A percentile compares a stretch with the other conserved stretches of the same genome.
These are phyloP conservation scores for Teratosphaeria epicoccoides DNA, from an alignment of 2,329 filamentous ascomycete genomes.

Conservation along the genomic window DNA sequence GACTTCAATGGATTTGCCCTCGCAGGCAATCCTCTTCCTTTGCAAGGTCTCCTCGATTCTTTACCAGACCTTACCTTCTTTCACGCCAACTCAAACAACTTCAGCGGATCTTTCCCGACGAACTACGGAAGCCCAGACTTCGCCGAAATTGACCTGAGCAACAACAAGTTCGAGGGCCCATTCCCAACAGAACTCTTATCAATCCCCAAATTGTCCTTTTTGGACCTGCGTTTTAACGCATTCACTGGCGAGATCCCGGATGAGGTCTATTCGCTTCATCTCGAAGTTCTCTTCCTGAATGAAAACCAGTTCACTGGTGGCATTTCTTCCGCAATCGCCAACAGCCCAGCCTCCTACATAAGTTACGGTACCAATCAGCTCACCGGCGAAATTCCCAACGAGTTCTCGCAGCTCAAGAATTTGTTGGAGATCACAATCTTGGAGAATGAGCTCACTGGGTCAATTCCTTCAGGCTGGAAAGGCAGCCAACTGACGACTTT, in stretches of 20 bases:
- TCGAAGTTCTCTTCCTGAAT: not conserved
- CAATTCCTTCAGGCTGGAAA: not conserved
- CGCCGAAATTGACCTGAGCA: not conserved
- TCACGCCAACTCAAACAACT: not conserved
- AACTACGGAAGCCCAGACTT: not conserved
- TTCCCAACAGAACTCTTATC: not conserved
- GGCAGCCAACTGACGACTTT: not conserved
- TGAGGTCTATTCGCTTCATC: not conserved
- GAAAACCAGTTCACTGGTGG: not conserved
- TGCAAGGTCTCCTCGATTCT: not conserved
- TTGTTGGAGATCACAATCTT: not conserved
- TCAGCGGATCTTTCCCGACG: not conserved
- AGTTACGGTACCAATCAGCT: not conserved
- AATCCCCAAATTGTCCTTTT: not conserved
- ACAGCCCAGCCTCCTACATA: not conserved
- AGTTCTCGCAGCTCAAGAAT: not conserved
- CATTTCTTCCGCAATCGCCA: not conserved
- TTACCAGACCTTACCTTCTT: not conserved
- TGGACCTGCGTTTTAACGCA: not conserved
- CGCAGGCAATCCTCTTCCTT: not conserved
- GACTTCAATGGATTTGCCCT: not conserved
- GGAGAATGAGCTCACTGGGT: not conserved
- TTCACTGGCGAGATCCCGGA: not conserved
- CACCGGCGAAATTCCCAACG: not conserved
- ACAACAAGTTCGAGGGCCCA: not conserved